Conservation (phyloP, 805 yeast genomes). For the Schwanniomyces vanrijiae region DNA sequence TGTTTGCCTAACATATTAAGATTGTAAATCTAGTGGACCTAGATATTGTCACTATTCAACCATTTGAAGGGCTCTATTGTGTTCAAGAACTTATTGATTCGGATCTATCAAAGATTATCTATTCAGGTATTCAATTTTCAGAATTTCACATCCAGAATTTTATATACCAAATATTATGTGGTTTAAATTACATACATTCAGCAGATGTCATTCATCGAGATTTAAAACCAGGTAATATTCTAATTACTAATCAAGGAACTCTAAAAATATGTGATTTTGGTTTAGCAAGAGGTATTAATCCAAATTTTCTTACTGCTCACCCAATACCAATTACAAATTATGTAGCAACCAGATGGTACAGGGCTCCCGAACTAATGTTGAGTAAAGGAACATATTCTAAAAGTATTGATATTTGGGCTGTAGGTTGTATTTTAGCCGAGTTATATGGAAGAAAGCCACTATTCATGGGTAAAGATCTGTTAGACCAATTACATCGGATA, state of each 20-base stretch:
- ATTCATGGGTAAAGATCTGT: conserved; percentile 71
- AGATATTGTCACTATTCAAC: conserved; percentile 63
- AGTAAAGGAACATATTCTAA: conserved; percentile 60
- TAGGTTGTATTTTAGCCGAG: conserved; percentile 88
- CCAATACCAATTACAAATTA: conserved; percentile 66
- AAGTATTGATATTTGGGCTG: conserved; percentile 87
- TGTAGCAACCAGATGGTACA: conserved; percentile 93
- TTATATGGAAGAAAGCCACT: conserved; percentile 77
- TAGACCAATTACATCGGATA: conserved; percentile 71
- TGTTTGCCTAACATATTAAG: conserved; percentile 25
- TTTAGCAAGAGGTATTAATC: conserved; percentile 72
- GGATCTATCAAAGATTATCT: conserved; percentile 80
- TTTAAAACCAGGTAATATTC: conserved; percentile 85
- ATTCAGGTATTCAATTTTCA: conserved; percentile 73
- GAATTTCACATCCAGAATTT: conserved; percentile 79
- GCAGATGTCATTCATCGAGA: conserved; percentile 93
- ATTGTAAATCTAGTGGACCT: conserved; percentile 73
- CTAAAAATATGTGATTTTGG: conserved; percentile 94
- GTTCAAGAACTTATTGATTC: conserved; percentile 82
- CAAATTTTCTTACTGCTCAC: conserved; percentile 27
- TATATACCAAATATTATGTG: conserved; percentile 80
- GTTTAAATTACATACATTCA: conserved; percentile 83
- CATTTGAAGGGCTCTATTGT: conserved; percentile 85
- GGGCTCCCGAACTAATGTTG: conserved; percentile 88
- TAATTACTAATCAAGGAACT: conserved; percentile 70